Evolutionary conservation across 2,329 filamentous ascomycete species (phyloP).

Genomic region (Colletotrichum orbiculare): DNA sequence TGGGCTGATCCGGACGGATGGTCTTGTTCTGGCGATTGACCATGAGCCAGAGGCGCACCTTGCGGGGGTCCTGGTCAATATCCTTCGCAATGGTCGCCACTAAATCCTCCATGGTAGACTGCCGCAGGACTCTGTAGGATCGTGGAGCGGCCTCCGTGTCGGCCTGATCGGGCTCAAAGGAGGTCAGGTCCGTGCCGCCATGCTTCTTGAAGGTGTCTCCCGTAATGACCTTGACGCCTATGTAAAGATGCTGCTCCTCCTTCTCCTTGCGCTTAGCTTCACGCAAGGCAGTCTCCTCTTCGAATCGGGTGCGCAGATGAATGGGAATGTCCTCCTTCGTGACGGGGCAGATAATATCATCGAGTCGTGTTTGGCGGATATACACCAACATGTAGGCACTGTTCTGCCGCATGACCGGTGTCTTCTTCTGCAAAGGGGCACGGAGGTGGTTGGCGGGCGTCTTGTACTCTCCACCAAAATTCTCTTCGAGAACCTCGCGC

Average conservation of each 20-base stretch:
- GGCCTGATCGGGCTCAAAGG: constrained; percentile 69
- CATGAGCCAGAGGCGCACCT: constrained; percentile 93
- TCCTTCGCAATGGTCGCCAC: constrained; percentile 77
- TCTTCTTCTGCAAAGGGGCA: constrained; percentile 63
- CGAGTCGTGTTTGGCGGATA: constrained; percentile 86
- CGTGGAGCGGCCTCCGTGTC: constrained; percentile 76
- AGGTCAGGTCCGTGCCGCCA: constrained; percentile 84
- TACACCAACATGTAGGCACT: constrained; percentile 99
- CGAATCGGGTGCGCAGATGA: constrained; percentile 77
- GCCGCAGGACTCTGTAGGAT: constrained; percentile 77
- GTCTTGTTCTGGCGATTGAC: constrained; percentile 99
- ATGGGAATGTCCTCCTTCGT: constrained; percentile 81
- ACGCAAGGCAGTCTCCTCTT: constrained; percentile 81
- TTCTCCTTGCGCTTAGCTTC: constrained; percentile 87
- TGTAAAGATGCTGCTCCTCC: constrained; percentile 94
- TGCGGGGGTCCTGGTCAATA: constrained; percentile 72
- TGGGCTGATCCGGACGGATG: constrained; percentile 86
- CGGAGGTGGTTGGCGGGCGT: constrained; percentile 56
- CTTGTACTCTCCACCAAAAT: constrained; percentile 90
- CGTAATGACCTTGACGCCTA: constrained; percentile 84
- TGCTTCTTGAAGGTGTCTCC: constrained; percentile 84
- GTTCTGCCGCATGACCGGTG: constrained; percentile 72
- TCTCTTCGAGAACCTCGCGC: constrained; percentile 93
- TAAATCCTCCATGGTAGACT: constrained; percentile 82
- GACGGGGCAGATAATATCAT: constrained; percentile 82